phyloP scores from a whole-genome alignment of 768 basidiomycete species.

The Exsudoporus frostii region DNA sequence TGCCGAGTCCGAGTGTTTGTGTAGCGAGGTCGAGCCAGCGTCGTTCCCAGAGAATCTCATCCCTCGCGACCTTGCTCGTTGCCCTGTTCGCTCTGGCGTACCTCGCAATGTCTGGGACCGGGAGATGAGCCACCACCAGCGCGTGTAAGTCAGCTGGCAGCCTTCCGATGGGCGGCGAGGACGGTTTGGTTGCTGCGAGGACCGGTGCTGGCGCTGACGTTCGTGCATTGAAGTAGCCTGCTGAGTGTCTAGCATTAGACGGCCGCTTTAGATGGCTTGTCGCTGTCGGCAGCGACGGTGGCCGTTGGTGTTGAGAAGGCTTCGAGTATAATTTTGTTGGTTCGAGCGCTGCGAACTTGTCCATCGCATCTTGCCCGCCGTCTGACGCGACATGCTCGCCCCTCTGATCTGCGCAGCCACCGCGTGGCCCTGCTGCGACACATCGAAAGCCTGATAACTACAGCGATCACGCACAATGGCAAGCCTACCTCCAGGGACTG shows the following conservation, averaged over 20 bases:
- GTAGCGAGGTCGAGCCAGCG: constrained; percentile 64
- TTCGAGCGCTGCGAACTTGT: constrained; percentile 85
- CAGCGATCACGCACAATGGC: constrained; percentile 3
- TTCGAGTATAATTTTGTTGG: constrained; percentile 56
- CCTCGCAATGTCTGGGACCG: constrained; percentile 76
- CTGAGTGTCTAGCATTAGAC: constrained; percentile 5
- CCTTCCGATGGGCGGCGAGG: constrained; percentile 57
- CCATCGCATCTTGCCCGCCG: constrained; percentile 45
- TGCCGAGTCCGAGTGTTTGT: constrained; percentile 41
- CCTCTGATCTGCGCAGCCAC: constrained; percentile 13
- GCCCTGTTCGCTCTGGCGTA: constrained; percentile 69
- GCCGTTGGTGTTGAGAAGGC: constrained; percentile 31
- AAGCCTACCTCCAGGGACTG: constrained; percentile 40
- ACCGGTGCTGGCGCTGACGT: constrained; percentile 3
- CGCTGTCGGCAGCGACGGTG: not conserved
- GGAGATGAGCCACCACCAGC: constrained; percentile 66
- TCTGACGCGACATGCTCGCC: not conserved
- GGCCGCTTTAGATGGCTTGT: constrained; percentile 16
- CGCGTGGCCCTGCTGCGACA: not conserved
- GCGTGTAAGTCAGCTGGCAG: constrained; percentile 79
- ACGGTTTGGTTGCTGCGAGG: constrained; percentile 24
- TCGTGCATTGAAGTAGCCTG: constrained; percentile 2
- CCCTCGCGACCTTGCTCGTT: constrained; percentile 56
- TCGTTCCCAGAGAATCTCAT: constrained; percentile 76
- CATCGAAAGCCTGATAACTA: not conserved